phyloP scores from a whole-genome alignment of 129 eudicot genomes.

The Mikania micrantha region DNA sequence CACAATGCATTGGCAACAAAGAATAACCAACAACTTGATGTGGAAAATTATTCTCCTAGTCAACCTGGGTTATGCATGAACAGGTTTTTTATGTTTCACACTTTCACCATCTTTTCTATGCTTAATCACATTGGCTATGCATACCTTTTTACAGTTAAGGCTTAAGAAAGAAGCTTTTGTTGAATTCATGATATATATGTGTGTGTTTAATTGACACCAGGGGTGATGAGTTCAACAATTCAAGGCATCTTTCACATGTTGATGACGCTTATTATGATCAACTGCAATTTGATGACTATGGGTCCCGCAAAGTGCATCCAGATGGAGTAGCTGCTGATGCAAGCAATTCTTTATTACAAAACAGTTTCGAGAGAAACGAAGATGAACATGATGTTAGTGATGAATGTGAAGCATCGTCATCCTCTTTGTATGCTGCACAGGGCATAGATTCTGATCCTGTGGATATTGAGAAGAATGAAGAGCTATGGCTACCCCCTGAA shows the following conservation, averaged over 20 bases:
- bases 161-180: neutral
- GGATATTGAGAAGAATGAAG: slow-evolving; percentile 92
- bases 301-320: slow-evolving; percentile 59
- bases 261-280: slow-evolving; percentile 39
- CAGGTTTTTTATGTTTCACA: slow-evolving; percentile 43
- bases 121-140: neutral
- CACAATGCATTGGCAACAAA: slow-evolving; percentile 24
- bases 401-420: slow-evolving; percentile 75
- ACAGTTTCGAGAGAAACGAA: slow-evolving; percentile 37
- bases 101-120: neutral
- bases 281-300: slow-evolving; percentile 39
- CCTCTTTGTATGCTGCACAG: slow-evolving; percentile 54
- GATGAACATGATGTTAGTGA: slow-evolving; percentile 55
- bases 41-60: slow-evolving; percentile 23
- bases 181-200: neutral
- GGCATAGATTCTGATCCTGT: slow-evolving; percentile 67
- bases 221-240: slow-evolving; percentile 51
- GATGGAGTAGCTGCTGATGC: slow-evolving; percentile 53
- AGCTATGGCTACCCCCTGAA: slow-evolving; percentile 97
- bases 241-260: slow-evolving; percentile 38
- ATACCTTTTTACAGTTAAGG: neutral
- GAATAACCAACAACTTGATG: slow-evolving; percentile 27
- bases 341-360: slow-evolving; percentile 42
- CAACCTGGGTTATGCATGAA: slow-evolving; percentile 29
- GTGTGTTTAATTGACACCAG: slow-evolving; percentile 28